Evolutionary conservation across 2,329 filamentous ascomycete genomes (phyloP).

Genomic region (Calonectria montana): DNA sequence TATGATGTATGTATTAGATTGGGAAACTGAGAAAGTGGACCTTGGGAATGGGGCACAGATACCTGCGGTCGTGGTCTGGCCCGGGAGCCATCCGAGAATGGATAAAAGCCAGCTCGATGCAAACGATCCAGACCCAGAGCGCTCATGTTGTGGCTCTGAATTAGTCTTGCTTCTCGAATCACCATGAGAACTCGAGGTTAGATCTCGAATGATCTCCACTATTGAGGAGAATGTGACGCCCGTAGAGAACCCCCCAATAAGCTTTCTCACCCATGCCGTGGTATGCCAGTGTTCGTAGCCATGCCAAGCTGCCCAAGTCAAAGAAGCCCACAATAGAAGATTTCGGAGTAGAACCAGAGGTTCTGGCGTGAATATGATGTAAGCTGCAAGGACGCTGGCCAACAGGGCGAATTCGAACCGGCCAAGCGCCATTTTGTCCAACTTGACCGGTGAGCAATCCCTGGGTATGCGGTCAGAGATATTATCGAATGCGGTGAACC

Average conservation of each 20-base stretch:
- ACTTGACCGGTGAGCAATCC: background rate
- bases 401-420: conserved; percentile 16
- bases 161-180: background rate
- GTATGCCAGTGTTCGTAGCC: conserved; percentile 9
- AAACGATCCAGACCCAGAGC: background rate
- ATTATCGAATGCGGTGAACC: background rate
- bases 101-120: background rate
- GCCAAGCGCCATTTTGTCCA: conserved; percentile 1
- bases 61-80: background rate
- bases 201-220: background rate
- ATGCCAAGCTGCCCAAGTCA: conserved; percentile 11
- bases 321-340: conserved; percentile 1
- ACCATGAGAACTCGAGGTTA: background rate
- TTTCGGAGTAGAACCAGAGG: conserved; percentile 13
- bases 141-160: background rate
- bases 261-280: background rate
- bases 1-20: background rate
- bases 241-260: background rate
- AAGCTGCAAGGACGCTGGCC: conserved; percentile 11
- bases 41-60: background rate
- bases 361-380: conserved; percentile 16
- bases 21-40: no score
- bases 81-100: background rate
- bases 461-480: background rate
- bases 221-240: background rate